Conservation (phyloP, 495 filamentous ascomycete species). For the Hypoxylon intermedium region DNA sequence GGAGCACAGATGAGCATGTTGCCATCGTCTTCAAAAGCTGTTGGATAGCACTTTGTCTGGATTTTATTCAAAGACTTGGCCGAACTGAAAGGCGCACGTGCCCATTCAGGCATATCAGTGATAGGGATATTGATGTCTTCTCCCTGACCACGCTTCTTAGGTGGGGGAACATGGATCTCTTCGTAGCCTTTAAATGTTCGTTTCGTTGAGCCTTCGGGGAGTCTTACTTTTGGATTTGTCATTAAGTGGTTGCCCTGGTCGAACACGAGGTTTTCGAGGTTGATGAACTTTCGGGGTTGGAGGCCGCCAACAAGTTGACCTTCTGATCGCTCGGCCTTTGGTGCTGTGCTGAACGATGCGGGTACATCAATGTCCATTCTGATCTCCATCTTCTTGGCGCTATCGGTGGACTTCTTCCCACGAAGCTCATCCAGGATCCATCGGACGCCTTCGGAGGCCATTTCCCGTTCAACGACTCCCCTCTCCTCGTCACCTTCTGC, state of each 20-base stretch:
- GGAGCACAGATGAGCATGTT: constrained; percentile 98
- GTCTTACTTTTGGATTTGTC: constrained; percentile 93
- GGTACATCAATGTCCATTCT: constrained; percentile 96
- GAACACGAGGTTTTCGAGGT: constrained; percentile 94
- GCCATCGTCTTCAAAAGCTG: constrained; percentile 91
- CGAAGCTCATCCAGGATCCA: constrained; percentile 86
- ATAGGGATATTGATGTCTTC: constrained; percentile 82
- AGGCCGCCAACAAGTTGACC: constrained; percentile 81
- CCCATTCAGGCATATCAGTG: constrained; percentile 90
- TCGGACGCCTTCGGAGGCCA: constrained; percentile 85
- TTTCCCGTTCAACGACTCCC: constrained; percentile 81
- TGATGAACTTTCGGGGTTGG: constrained; percentile 85
- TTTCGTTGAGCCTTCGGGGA: constrained; percentile 96
- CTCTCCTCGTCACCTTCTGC: constrained; percentile 83
- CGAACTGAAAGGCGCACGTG: constrained; percentile 80
- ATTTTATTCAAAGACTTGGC: constrained; percentile 86
- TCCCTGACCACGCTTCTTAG: constrained; percentile 80
- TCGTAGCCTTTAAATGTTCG: constrained; percentile 97
- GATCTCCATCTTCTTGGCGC: constrained; percentile 76
- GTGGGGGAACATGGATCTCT: constrained; percentile 94
- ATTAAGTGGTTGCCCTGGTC: constrained; percentile 98
- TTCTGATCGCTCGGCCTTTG: constrained; percentile 58
- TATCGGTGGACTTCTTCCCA: constrained; percentile 59
- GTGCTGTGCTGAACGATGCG: constrained; percentile 57
- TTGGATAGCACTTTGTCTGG: constrained; percentile 88